phyloP scores from a whole-genome alignment of 1,139 yeast species.

The Taphrina confusa region DNA sequence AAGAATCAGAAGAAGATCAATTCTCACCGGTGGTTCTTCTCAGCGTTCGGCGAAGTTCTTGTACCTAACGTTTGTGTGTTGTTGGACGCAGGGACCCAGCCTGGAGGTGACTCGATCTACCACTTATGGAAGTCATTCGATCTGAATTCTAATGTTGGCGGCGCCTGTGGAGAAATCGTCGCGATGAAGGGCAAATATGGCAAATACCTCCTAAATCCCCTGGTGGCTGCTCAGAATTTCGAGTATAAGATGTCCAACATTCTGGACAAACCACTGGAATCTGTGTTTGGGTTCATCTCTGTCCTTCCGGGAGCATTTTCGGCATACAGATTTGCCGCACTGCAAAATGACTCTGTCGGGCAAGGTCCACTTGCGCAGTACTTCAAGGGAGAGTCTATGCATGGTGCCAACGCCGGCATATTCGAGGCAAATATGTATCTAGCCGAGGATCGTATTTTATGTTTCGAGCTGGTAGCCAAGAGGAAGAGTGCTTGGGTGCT shows the following conservation, averaged over 20 bases:
- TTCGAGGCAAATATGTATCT: constrained; percentile 82
- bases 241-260: constrained; percentile 82
- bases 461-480: constrained; percentile 82
- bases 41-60: constrained; percentile 70
- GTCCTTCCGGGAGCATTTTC: constrained; percentile 86
- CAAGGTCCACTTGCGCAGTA: constrained; percentile 75
- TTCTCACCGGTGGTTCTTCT: constrained; percentile 83
- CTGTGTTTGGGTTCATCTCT: constrained; percentile 76
- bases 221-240: constrained; percentile 81
- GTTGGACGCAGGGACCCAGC: constrained; percentile 79
- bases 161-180: constrained; percentile 83
- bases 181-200: constrained; percentile 64
- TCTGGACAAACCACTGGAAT: constrained; percentile 79
- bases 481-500: constrained; percentile 61
- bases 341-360: constrained; percentile 62
- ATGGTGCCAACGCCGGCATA: constrained; percentile 60
- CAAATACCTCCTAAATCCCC: constrained; percentile 62
- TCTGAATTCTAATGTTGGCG: constrained; percentile 69
- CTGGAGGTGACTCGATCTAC: constrained; percentile 69
- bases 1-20: constrained; percentile 73
- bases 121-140: constrained; percentile 75
- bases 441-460: constrained; percentile 80
- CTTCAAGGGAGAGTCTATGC: constrained; percentile 75
- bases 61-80: constrained; percentile 71
- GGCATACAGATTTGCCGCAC: constrained; percentile 75